Evolutionary conservation across 2,329 filamentous ascomycete species (phyloP).

Genomic region (Diaporthe helianthi): DNA sequence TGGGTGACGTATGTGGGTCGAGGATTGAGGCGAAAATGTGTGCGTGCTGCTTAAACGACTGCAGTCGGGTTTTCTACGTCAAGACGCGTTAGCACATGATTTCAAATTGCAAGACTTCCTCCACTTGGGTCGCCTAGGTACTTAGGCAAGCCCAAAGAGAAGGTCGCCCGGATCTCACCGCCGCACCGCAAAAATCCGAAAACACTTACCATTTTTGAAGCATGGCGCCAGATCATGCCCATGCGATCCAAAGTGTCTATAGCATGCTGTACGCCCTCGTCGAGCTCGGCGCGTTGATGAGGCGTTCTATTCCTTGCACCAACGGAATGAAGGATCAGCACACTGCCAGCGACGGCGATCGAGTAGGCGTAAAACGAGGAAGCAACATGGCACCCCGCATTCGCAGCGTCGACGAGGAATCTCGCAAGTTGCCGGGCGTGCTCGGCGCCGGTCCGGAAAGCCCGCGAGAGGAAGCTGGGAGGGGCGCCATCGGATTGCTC

Average conservation of each 20-base stretch:
- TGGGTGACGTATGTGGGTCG: neutral
- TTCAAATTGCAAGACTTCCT: too few species aligned
- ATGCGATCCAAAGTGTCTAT: neutral
- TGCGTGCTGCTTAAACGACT: neutral
- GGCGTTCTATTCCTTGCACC: neutral
- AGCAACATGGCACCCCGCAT: neutral
- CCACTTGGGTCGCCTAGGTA: too few species aligned
- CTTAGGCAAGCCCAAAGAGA: too few species aligned
- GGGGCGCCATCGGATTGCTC: neutral
- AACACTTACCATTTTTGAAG: neutral
- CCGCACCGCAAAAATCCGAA: neutral
- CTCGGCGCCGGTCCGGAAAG: neutral
- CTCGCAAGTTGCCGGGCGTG: neutral
- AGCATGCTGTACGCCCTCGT: neutral
- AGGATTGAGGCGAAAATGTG: neutral
- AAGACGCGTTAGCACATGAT: neutral
- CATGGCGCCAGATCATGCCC: neutral
- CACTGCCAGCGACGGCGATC: neutral
- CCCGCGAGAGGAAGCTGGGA: neutral
- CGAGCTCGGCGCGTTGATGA: neutral
- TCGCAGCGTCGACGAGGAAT: neutral
- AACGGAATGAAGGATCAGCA: neutral
- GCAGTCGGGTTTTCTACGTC: neutral
- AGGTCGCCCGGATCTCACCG: too few species aligned
- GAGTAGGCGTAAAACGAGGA: slow-evolving; percentile 3